Conservation (phyloP, 139 green algal species). For the Coelastrella sp. region DNA sequence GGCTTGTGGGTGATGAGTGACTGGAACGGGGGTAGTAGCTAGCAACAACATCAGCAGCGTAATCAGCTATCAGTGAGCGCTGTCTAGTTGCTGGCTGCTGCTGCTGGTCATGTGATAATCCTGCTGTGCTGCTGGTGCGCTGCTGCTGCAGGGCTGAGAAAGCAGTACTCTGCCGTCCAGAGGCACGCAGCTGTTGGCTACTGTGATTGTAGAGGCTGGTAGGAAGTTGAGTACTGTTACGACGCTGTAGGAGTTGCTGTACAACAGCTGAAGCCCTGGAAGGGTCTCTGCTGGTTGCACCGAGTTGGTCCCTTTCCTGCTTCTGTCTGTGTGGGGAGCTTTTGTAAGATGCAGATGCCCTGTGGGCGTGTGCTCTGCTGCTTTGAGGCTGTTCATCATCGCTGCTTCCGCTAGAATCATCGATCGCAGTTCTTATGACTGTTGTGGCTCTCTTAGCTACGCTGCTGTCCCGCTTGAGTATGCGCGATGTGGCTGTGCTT, state of each 20-base stretch:
- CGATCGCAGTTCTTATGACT: background rate
- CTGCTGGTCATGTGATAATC: background rate
- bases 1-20: background rate
- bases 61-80: background rate
- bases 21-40: background rate
- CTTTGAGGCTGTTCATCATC: constrained; percentile 8
- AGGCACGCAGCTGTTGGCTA: too few species aligned
- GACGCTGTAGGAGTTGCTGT: constrained; percentile 4
- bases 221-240: background rate
- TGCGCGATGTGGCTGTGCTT: background rate
- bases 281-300: background rate
- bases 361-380: background rate
- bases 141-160: background rate
- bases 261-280: background rate
- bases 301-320: too few species aligned
- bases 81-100: background rate
- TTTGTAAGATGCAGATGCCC: background rate
- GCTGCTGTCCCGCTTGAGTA: constrained; percentile 10
- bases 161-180: background rate
- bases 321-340: too few species aligned
- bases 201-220: background rate
- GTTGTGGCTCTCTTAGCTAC: constrained; percentile 29
- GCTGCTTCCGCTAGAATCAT: constrained; percentile 9
- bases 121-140: background rate
- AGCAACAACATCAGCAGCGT: constrained; percentile 14